Conservation (phyloP, 129 eudicot species). For the Heracleum sosnowskyi region DNA sequence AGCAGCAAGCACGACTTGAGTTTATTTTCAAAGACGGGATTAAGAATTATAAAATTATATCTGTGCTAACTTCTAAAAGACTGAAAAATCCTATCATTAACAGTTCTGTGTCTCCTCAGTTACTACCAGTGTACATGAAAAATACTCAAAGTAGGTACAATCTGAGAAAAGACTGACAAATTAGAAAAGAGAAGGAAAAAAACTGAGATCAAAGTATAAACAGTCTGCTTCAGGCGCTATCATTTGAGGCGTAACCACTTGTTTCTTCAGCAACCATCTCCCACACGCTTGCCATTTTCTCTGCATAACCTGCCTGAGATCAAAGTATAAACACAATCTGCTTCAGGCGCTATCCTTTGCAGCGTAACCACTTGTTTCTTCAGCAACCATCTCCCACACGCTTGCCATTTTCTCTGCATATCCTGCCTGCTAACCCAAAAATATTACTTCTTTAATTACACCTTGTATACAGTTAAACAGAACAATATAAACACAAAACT, state of each 20-base stretch:
- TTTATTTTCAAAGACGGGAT: neutral
- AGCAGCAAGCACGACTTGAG: neutral
- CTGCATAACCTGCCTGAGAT: slow-evolving; percentile 90
- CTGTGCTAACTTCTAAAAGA: slow-evolving; percentile 15
- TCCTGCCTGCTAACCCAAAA: slow-evolving; percentile 58
- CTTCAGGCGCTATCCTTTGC: slow-evolving; percentile 24
- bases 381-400: slow-evolving; percentile 81
- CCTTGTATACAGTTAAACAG: no score
- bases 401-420: slow-evolving; percentile 94
- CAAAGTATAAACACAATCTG: slow-evolving; percentile 26
- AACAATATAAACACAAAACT: no score
- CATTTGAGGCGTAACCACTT: slow-evolving; percentile 42
- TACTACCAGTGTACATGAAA: slow-evolving; percentile 25
- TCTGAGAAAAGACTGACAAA: neutral
- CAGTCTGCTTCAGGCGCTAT: slow-evolving; percentile 24
- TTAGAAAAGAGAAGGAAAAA: no score
- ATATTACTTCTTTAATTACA: neutral
- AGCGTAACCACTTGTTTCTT: slow-evolving; percentile 72
- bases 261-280: slow-evolving; percentile 84
- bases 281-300: slow-evolving; percentile 91
- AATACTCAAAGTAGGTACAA: slow-evolving; percentile 24
- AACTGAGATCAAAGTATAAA: slow-evolving; percentile 10
- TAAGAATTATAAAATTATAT: neutral
- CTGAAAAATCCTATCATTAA: neutral
- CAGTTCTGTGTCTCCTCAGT: slow-evolving; percentile 11